These are phyloP conservation scores for Fusarium pseudograminearum DNA, from an alignment of 2,329 filamentous ascomycete genomes.

Conservation along the genomic window DNA sequence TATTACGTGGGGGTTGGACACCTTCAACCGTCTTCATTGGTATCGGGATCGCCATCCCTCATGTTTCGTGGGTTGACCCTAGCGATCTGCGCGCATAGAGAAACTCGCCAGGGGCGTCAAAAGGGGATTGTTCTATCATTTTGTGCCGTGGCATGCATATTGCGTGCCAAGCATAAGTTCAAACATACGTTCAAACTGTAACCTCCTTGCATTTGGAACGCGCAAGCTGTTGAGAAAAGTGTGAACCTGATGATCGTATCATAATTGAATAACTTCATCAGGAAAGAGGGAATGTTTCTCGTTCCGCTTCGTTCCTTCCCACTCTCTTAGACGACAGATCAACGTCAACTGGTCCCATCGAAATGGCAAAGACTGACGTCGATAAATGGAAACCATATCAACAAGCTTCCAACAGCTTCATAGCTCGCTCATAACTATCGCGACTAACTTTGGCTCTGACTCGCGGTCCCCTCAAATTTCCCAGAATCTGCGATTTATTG, in stretches of 20 bases:
- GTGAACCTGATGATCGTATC: neutral
- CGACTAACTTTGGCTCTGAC: constrained; percentile 17
- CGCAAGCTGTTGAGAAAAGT: neutral
- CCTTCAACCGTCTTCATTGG: constrained; percentile 1
- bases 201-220: constrained; percentile 9
- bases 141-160: neutral
- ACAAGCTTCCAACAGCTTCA: neutral
- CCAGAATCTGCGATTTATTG: constrained; percentile 2
- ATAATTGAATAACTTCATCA: neutral
- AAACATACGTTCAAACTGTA: neutral
- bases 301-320: neutral
- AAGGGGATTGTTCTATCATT: neutral
- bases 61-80: constrained; percentile 4
- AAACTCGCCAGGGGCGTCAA: neutral
- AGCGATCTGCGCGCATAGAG: constrained; percentile 1
- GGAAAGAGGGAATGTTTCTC: constrained; percentile 10
- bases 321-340: neutral
- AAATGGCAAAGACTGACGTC: constrained; percentile 14
- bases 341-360: neutral
- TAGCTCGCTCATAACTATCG: neutral
- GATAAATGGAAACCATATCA: constrained; percentile 8
- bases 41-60: constrained; percentile 12
- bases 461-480: constrained; percentile 9
- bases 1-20: constrained; percentile 2
- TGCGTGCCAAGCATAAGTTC: constrained; percentile 3